Conservation (phyloP, 768 basidiomycete genomes). For the Cubamyces sp. region DNA sequence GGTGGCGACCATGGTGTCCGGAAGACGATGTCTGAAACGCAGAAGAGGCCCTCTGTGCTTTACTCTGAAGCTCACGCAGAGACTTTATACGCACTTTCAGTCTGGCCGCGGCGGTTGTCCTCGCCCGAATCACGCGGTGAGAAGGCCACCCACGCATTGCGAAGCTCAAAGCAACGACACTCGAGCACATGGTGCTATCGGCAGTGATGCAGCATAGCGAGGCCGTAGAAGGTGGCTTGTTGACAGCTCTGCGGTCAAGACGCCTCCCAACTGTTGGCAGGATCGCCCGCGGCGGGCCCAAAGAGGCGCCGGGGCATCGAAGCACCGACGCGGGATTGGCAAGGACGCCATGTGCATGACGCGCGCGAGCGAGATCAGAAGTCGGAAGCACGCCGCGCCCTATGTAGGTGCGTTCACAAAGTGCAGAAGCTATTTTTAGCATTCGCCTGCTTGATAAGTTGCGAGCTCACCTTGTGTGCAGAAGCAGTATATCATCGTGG, state of each 20-base stretch:
- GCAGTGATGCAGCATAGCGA: not conserved
- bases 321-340: not conserved
- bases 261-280: conserved; percentile 8
- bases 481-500: not conserved
- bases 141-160: not conserved
- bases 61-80: not conserved
- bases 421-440: not conserved
- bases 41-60: not conserved
- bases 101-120: not conserved
- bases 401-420: not conserved
- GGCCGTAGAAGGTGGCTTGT: not conserved
- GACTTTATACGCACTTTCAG: not conserved
- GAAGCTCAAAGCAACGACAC: not conserved
- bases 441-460: conserved; percentile 5
- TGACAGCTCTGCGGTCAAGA: conserved; percentile 7
- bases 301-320: not conserved
- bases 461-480: conserved; percentile 7
- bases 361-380: conserved; percentile 4
- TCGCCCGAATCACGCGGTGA: conserved; percentile 3
- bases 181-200: conserved; percentile 17
- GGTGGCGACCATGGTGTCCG: conserved; percentile 15
- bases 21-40: not conserved
- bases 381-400: not conserved
- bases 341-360: conserved; percentile 6
- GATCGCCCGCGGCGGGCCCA: not conserved